Conservation (phyloP, 331 rosid genomes). For the Cydonia oblonga region DNA sequence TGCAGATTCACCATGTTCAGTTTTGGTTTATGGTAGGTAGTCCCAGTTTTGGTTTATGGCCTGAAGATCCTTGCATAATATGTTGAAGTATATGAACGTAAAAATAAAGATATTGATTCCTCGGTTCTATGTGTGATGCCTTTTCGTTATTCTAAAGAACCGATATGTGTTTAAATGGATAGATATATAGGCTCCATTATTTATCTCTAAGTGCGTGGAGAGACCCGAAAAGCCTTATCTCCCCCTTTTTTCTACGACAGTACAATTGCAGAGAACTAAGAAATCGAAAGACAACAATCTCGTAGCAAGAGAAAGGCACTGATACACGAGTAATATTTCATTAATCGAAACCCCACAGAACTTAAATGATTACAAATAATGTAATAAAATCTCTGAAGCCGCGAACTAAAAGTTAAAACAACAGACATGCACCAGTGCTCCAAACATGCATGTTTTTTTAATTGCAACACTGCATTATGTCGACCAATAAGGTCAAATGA, state of each 20-base stretch:
- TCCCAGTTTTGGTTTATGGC: background rate
- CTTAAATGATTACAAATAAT: too few species aligned
- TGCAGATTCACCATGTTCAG: constrained; percentile 5
- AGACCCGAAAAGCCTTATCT: background rate
- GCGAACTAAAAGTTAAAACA: too few species aligned
- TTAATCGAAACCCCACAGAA: too few species aligned
- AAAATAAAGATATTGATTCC: background rate
- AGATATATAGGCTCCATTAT: background rate
- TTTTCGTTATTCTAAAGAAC: background rate
- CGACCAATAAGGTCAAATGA: background rate
- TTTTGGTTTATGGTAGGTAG: constrained; percentile 20
- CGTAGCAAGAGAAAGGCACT: background rate
- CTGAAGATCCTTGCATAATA: constrained; percentile 2
- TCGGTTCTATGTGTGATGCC: background rate
- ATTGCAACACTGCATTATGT: too few species aligned
- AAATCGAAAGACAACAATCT: background rate
- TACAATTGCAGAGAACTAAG: background rate
- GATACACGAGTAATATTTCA: background rate
- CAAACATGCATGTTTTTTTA: too few species aligned
- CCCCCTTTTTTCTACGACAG: background rate
- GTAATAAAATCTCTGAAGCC: too few species aligned
- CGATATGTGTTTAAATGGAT: background rate
- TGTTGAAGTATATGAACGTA: background rate
- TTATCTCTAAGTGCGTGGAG: background rate
- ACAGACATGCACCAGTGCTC: too few species aligned